A percentile compares a stretch with the other conserved stretches of the same genome.
These are phyloP conservation scores for Xylaria sp. DNA, from an alignment of 2,329 filamentous ascomycete species.

Conservation along the genomic window DNA sequence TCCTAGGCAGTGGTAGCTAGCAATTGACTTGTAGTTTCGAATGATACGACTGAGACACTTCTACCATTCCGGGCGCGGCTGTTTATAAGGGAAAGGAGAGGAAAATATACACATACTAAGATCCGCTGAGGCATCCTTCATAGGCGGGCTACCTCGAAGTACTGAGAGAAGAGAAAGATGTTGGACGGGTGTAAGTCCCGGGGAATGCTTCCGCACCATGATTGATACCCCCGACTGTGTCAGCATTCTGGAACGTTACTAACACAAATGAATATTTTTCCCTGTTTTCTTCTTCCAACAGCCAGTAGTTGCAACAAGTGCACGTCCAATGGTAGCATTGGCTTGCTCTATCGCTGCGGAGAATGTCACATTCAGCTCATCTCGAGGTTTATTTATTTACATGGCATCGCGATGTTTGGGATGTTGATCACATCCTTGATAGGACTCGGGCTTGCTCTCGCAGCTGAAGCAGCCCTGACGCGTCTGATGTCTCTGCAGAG, in stretches of 20 bases:
- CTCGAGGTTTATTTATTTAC: neutral
- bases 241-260: neutral
- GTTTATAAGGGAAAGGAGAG: conserved; percentile 59
- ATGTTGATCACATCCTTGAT: neutral
- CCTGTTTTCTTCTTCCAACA: neutral
- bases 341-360: neutral
- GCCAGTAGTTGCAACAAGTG: neutral
- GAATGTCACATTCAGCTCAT: neutral
- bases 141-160: neutral
- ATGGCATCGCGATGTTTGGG: neutral
- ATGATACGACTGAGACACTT: conserved; percentile 64
- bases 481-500: neutral
- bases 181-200: neutral
- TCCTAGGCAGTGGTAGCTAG: conserved; percentile 73
- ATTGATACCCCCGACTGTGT: neutral
- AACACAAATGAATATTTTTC: neutral
- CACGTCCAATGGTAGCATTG: neutral
- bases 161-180: neutral
- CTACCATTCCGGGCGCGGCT: conserved; percentile 66
- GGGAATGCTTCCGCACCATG: neutral
- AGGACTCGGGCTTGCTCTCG: neutral
- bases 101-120: conserved; percentile 67
- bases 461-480: neutral
- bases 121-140: conserved; percentile 54
- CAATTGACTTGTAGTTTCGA: conserved; percentile 65